Evolutionary conservation across 768 basidiomycete genomes (phyloP).

Genomic region (Chalciporus pseudorubinellus): DNA sequence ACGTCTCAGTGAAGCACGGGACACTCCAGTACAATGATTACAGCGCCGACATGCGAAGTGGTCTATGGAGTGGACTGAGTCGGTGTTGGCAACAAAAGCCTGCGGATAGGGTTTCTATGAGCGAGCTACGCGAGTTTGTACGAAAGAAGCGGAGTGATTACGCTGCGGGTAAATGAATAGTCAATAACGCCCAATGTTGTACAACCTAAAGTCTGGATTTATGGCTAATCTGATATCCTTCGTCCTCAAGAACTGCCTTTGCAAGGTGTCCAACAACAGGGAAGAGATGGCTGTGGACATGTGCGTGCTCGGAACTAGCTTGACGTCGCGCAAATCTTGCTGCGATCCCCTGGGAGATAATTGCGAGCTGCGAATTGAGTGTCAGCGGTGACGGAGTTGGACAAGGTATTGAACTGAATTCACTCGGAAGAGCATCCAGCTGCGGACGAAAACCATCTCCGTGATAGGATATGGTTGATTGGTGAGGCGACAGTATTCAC

Average conservation of each 20-base stretch:
- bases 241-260: slow-evolving; percentile 53
- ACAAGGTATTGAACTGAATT: slow-evolving; percentile 13
- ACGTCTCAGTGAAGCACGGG: slow-evolving; percentile 9
- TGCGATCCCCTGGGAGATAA: slow-evolving; percentile 89
- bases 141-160: slow-evolving; percentile 20
- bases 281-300: slow-evolving; percentile 44
- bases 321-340: slow-evolving; percentile 83
- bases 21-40: slow-evolving; percentile 20
- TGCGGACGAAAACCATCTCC: slow-evolving; percentile 77
- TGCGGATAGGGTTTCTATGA: slow-evolving; percentile 13
- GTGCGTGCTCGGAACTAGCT: slow-evolving; percentile 82
- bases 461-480: slow-evolving; percentile 68
- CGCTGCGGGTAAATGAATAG: not conserved
- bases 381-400: not conserved
- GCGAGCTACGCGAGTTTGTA: slow-evolving; percentile 14
- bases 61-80: slow-evolving; percentile 18
- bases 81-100: slow-evolving; percentile 19
- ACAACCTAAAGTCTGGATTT: slow-evolving; percentile 28
- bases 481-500: slow-evolving; percentile 72
- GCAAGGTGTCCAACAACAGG: slow-evolving; percentile 65
- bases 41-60: slow-evolving; percentile 14
- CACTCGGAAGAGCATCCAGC: slow-evolving; percentile 85
- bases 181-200: not conserved
- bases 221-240: slow-evolving; percentile 35
- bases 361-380: slow-evolving; percentile 49